A percentile compares a stretch with the other conserved stretches of the same genome.
Conservation (phyloP, 371 early-diverging fungal species). For the Mortierella sp. region DNA sequence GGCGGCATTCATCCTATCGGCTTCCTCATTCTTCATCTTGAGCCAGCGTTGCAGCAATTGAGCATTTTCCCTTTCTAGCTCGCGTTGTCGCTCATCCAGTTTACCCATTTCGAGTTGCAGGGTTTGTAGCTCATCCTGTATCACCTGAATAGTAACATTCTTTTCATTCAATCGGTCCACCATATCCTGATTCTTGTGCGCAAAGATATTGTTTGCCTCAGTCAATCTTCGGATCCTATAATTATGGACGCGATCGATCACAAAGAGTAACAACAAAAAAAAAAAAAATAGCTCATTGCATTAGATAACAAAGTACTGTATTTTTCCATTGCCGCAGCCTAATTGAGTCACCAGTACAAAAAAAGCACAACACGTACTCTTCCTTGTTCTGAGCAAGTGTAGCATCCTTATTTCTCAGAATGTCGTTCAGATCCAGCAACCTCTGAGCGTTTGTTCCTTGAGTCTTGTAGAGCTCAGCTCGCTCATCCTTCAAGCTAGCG, state of each 20-base stretch:
- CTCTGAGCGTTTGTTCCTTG: constrained; percentile 94
- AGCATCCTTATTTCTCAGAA: constrained; percentile 74
- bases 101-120: constrained; percentile 91
- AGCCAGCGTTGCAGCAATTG: constrained; percentile 93
- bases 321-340: background rate
- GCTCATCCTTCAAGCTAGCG: constrained; percentile 84
- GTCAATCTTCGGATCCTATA: constrained; percentile 65
- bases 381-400: constrained; percentile 71
- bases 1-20: constrained; percentile 93
- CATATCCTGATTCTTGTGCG: constrained; percentile 67
- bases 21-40: constrained; percentile 92
- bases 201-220: constrained; percentile 56
- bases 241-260: background rate
- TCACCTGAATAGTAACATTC: constrained; percentile 87
- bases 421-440: constrained; percentile 87
- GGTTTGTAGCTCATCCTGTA: constrained; percentile 94
- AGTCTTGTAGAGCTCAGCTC: constrained; percentile 89
- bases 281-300: background rate
- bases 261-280: too few relatives aligned
- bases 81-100: constrained; percentile 82
- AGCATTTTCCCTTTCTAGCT: constrained; percentile 85
- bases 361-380: constrained; percentile 65
- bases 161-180: constrained; percentile 82
- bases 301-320: background rate
- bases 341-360: background rate